Conservation (phyloP, 306 rosid species). For the Senna siamea region DNA sequence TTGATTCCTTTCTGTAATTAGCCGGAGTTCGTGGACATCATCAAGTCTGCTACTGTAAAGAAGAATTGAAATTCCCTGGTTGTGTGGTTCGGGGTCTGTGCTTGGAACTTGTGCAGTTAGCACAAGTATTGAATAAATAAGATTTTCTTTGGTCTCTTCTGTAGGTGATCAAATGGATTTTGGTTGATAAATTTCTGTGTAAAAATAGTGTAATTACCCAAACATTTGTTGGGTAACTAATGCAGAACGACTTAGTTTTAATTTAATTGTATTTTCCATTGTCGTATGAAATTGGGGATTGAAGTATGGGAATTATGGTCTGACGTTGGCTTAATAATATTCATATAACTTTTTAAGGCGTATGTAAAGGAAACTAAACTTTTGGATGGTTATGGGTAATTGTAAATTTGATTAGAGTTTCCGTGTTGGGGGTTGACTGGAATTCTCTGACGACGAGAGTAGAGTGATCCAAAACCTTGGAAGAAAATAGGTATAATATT, state of each 20-base stretch:
- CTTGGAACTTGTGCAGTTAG: slow-evolving; percentile 34
- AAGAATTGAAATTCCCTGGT: slow-evolving; percentile 46
- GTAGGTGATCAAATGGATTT: slow-evolving; percentile 38
- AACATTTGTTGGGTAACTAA: slow-evolving; percentile 44
- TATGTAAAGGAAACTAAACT: too few species aligned
- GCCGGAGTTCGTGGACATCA: slow-evolving; percentile 90
- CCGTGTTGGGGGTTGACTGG: too few species aligned
- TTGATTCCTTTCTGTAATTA: slow-evolving; percentile 26
- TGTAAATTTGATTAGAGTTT: too few species aligned
- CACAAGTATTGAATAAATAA: slow-evolving; percentile 26
- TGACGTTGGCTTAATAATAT: too few species aligned
- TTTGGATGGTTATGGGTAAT: too few species aligned
- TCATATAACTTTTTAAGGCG: too few species aligned
- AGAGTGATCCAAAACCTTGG: too few species aligned
- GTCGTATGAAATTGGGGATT: neutral
- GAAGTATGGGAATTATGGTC: neutral
- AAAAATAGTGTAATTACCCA: slow-evolving; percentile 39
- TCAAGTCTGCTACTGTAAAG: slow-evolving; percentile 76
- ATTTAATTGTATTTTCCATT: neutral
- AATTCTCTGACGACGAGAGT: too few species aligned
- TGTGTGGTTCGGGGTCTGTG: slow-evolving; percentile 36
- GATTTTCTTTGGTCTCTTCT: slow-evolving; percentile 26
- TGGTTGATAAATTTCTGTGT: slow-evolving; percentile 26
- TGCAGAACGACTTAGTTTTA: slow-evolving; percentile 9
- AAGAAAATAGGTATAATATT: too few species aligned